Evolutionary conservation across 805 yeast genomes (phyloP).

Genomic region (Pichia thaimueangensis): DNA sequence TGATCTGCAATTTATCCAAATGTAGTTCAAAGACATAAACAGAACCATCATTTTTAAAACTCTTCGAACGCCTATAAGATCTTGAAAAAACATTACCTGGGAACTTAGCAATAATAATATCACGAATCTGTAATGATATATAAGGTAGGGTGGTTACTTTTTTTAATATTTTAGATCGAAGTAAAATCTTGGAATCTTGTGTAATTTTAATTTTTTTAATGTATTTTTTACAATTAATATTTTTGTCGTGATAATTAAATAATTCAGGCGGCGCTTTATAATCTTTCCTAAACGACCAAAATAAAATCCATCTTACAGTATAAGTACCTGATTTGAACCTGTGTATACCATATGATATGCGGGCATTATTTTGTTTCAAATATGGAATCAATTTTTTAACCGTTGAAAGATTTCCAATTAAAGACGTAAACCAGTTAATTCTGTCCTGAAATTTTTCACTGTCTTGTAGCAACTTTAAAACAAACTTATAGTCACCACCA

Average conservation of each 20-base stretch:
- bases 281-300: constrained; percentile 29
- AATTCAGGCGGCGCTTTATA: constrained; percentile 13
- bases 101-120: background rate
- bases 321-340: constrained; percentile 23
- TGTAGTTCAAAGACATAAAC: constrained; percentile 12
- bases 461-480: constrained; percentile 19
- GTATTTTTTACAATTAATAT: background rate
- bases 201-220: background rate
- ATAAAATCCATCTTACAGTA: constrained; percentile 34
- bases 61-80: constrained; percentile 18
- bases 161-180: background rate
- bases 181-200: background rate
- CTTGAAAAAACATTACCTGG: constrained; percentile 28
- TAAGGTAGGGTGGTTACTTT: constrained; percentile 6
- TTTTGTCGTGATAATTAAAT: constrained; percentile 6
- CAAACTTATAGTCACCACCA: constrained; percentile 44
- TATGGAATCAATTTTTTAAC: background rate
- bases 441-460: constrained; percentile 4
- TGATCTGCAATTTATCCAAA: background rate
- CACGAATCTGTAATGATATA: background rate
- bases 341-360: constrained; percentile 26
- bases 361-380: background rate
- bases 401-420: constrained; percentile 14
- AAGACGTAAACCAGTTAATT: constrained; percentile 13
- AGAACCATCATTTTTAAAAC: constrained; percentile 2